These are phyloP conservation scores for Halophytophthora batemanensis DNA, from an alignment of 352 stramenopile genomes.

Conservation along the genomic window DNA sequence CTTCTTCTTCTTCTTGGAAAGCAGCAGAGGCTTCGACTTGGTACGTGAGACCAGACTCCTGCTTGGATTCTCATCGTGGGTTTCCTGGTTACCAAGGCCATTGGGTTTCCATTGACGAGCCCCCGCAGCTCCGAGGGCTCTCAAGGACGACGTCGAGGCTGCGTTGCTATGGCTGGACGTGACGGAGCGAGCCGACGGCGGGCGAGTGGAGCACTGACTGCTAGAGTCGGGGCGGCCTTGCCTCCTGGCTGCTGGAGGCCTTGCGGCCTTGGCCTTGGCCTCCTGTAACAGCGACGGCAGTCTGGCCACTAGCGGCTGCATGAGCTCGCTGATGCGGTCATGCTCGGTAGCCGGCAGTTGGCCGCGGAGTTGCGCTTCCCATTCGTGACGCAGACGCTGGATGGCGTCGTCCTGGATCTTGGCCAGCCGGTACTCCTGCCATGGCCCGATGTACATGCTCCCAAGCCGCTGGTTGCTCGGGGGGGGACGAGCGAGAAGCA, in stretches of 20 bases:
- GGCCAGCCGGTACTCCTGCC: slow-evolving; percentile 82
- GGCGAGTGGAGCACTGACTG: slow-evolving; percentile 24
- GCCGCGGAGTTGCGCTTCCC: slow-evolving; percentile 51
- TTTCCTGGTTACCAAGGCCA: slow-evolving; percentile 38
- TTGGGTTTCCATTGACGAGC: slow-evolving; percentile 10
- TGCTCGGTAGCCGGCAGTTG: slow-evolving; percentile 52
- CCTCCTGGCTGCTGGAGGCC: slow-evolving; percentile 2
- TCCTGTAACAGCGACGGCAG: slow-evolving; percentile 61
- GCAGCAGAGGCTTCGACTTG: slow-evolving; percentile 9
- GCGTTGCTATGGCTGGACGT: slow-evolving; percentile 13
- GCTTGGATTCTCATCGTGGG: slow-evolving; percentile 19
- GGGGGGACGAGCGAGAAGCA: slow-evolving; percentile 2
- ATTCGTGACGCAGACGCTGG: slow-evolving; percentile 62
- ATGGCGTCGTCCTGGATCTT: slow-evolving; percentile 83
- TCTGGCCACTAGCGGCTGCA: slow-evolving; percentile 74
- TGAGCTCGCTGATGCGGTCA: slow-evolving; percentile 62
- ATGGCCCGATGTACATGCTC: slow-evolving; percentile 82
- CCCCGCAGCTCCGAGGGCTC: slow-evolving; percentile 2
- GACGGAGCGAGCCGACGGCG: slow-evolving; percentile 17
- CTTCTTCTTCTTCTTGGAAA: slow-evolving; percentile 41
- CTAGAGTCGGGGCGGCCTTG: slow-evolving; percentile 6
- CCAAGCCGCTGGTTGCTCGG: neutral
- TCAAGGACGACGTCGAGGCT: neutral
- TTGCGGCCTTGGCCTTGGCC: slow-evolving; percentile 27
- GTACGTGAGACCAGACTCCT: neutral